Conservation (phyloP, 2,329 filamentous ascomycete genomes). For the Sphaerulina vaccinii region DNA sequence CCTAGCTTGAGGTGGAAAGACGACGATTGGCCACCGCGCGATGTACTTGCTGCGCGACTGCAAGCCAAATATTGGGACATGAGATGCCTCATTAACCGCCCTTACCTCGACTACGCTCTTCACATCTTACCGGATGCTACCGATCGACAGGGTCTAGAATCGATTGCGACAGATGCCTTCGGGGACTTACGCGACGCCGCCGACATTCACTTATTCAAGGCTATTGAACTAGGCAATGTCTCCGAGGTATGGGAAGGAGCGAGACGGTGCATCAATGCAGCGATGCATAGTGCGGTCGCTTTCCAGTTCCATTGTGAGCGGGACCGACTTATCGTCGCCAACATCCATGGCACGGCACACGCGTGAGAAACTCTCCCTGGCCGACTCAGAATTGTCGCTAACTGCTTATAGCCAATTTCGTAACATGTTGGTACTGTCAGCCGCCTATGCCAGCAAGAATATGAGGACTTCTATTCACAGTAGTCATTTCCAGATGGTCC, state of each 20-base stretch:
- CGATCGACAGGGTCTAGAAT: conserved; percentile 23
- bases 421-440: conserved; percentile 86
- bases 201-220: conserved; percentile 38
- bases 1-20: conserved; percentile 61
- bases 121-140: conserved; percentile 45
- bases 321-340: conserved; percentile 88
- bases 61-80: conserved; percentile 95
- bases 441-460: conserved; percentile 62
- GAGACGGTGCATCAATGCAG: conserved; percentile 63
- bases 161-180: conserved; percentile 33
- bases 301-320: conserved; percentile 67
- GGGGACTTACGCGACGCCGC: conserved; percentile 34
- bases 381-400: background rate
- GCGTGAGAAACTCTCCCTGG: conserved; percentile 75
- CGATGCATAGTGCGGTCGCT: conserved; percentile 80
- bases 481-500: conserved; percentile 58
- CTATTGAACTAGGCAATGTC: conserved; percentile 33
- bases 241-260: conserved; percentile 33
- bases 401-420: conserved; percentile 77
- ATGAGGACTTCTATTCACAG: conserved; percentile 60
- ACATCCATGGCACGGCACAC: conserved; percentile 91
- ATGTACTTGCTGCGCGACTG: conserved; percentile 79
- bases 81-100: conserved; percentile 82
- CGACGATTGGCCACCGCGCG: conserved; percentile 65
- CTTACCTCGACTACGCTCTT: conserved; percentile 64